Base-by-base conservation (phyloP, 495 filamentous ascomycete genomes). In the Penicillium mononematosum region DNA sequence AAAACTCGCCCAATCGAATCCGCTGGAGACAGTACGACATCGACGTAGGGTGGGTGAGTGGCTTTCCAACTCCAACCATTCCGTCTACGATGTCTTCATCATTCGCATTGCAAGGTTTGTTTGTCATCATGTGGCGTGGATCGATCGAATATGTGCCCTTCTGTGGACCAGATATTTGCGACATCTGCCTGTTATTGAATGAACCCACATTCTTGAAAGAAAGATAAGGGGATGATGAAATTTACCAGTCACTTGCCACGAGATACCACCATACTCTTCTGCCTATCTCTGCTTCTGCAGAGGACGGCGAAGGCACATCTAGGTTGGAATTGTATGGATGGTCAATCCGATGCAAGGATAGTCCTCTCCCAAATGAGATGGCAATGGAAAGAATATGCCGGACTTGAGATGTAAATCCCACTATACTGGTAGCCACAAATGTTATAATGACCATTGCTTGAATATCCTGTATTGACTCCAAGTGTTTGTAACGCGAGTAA, bases 201-300 rank as follows among this genome's bases (percentile, higher is more conserved):
- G n/a, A 12, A 29, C 20, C 52, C 16, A 25, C 16, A 49, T 48
- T 4, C 3, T 29, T 16, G 1, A 16, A 24, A 50, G 8, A 42
- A 10, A 0, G 11, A 36, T 7, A 25, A 2, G 9, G 16, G 38
- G 39, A 31, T 31, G 36, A 16, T 11, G 50, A 51, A 12, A 58
- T 62, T 53, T 61, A 76, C 78, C 76, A 82, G 52, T 82, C 78
- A 14, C 73, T 71, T 14, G 66, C 70, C 16, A 68, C 72, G 2
- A 81, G 48, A 60, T 81, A 71, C 79, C 78, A 81, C 78, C 78
- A 81, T 5, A 80, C 62, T 45, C 79, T 69, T 41, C 78, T 56
- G 38, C 73, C 71, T 10, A 81, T 71, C 54, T 81, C 79, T 45
- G 67, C 66, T 17, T 56, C 51, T 1, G 66, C 55, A 2, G 65